Evolutionary conservation across 2,329 filamentous ascomycete species (phyloP).

Genomic region (Penicillium sp.): DNA sequence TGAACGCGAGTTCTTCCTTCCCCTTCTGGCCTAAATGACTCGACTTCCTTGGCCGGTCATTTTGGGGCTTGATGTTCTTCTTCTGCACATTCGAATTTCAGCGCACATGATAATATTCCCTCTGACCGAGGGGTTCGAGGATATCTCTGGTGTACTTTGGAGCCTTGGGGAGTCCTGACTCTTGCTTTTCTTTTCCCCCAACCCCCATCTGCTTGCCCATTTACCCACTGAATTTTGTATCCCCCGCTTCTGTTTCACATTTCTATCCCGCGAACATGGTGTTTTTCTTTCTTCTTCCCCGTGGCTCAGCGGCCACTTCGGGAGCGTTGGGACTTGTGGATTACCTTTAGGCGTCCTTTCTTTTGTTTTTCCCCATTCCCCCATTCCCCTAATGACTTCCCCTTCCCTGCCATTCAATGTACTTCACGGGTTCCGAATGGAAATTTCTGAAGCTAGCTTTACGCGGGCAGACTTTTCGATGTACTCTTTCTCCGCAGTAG

Average conservation of each 20-base stretch:
- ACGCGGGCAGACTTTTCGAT: constrained; percentile 5
- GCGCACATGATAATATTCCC: constrained; percentile 14
- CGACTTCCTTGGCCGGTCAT: background rate
- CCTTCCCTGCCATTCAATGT: constrained; percentile 20
- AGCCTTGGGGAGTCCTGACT: constrained; percentile 2
- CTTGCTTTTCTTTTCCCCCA: constrained; percentile 1
- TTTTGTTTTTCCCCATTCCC: constrained; percentile 8
- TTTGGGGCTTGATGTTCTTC: constrained; percentile 8
- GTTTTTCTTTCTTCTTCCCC: constrained; percentile 5
- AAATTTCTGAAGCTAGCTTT: constrained; percentile 21
- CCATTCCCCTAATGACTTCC: constrained; percentile 13
- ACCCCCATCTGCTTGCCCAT: background rate
- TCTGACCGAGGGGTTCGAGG: constrained; percentile 1
- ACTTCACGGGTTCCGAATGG: constrained; percentile 22
- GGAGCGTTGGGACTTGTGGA: background rate
- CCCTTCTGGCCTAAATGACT: constrained; percentile 2
- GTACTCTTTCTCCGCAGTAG: background rate
- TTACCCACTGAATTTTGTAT: background rate
- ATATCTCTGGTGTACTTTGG: background rate
- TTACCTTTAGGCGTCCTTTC: background rate
- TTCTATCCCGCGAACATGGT: constrained; percentile 8
- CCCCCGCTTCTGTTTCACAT: constrained; percentile 15
- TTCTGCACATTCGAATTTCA: constrained; percentile 10
- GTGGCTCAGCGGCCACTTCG: background rate
- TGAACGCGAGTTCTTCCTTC: constrained; percentile 13